Percentiles rank a stretch among this genome's conserved stretches.
Evolutionary conservation across 768 basidiomycete genomes (phyloP).

Genomic region (Leccinum truebloodii): DNA sequence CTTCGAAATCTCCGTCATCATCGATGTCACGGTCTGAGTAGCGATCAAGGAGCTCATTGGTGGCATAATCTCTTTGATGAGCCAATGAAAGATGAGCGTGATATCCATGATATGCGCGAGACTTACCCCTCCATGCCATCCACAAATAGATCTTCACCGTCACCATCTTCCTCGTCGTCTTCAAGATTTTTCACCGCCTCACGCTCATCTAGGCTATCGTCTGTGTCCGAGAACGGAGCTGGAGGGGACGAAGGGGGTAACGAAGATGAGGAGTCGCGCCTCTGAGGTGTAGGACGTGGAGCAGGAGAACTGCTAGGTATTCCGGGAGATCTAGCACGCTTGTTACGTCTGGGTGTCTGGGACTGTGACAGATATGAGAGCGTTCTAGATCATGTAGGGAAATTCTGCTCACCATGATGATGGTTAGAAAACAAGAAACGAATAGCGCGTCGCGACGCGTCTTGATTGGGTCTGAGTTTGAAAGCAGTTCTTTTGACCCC

Average conservation of each 20-base stretch:
- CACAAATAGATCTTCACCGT: conserved; percentile 91
- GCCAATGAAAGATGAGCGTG: conserved; percentile 10
- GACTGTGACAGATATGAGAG: conserved; percentile 26
- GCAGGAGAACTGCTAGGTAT: conserved; percentile 49
- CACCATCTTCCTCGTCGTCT: conserved; percentile 76
- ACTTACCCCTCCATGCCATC: conserved; percentile 74
- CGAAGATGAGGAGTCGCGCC: conserved; percentile 68
- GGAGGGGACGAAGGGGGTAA: conserved; percentile 87
- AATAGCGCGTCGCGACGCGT: conserved; percentile 50
- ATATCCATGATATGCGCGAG: conserved; percentile 5
- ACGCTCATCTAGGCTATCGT: conserved; percentile 74
- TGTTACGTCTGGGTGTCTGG: conserved; percentile 53
- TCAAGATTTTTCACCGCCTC: conserved; percentile 65
- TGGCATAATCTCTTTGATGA: conserved; percentile 73
- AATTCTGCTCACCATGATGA: conserved; percentile 41
- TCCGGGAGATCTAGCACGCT: conserved; percentile 63
- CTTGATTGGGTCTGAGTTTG: conserved; percentile 40
- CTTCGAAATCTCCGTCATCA: conserved; percentile 72
- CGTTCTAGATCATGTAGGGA: not conserved
- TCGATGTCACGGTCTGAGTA: conserved; percentile 90
- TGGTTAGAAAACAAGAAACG: conserved; percentile 17
- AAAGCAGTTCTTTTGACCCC: conserved; percentile 27
- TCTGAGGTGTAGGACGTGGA: conserved; percentile 42
- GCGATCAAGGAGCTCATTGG: conserved; percentile 77
- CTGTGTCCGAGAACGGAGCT: conserved; percentile 82